phyloP scores from a whole-genome alignment of 169 alveolate genomes.

The Cryptosporidium sp. region DNA sequence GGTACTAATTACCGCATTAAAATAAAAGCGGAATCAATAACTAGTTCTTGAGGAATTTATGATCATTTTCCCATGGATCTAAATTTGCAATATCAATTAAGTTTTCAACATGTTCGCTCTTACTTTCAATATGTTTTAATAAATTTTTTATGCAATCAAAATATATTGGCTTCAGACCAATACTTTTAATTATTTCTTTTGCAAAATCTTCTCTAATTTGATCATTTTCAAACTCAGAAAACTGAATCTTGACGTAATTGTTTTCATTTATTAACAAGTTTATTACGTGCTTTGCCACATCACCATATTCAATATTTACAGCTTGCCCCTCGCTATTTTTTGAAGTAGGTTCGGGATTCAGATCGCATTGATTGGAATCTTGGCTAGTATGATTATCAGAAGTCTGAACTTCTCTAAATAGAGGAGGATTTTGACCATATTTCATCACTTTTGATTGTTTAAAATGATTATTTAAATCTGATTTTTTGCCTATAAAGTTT shows the following conservation, averaged over 20 bases:
- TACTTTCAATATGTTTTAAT: constrained; percentile 11
- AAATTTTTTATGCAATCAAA: constrained; percentile 20
- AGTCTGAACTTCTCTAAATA: neutral
- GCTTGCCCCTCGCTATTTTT: neutral
- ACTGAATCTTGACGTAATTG: neutral
- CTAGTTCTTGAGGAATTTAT: neutral
- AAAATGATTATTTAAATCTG: neutral
- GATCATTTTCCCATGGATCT: constrained; percentile 57
- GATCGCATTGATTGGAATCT: neutral
- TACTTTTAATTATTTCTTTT: constrained; percentile 3
- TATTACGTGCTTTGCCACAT: neutral
- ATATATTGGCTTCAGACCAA: constrained; percentile 55
- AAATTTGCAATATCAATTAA: constrained; percentile 44
- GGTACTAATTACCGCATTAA: constrained; percentile 8
- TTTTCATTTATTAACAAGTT: constrained; percentile 10
- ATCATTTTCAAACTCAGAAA: constrained; percentile 17
- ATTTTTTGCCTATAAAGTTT: too few species aligned
- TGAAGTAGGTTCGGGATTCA: neutral
- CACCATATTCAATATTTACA: neutral
- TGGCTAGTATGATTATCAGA: neutral
- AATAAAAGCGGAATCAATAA: neutral
- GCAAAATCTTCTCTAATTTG: constrained; percentile 36
- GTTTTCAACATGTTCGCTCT: neutral
- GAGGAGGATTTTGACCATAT: neutral
- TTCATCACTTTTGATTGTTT: neutral